phyloP scores from a whole-genome alignment of 371 early-diverging fungal species.

The Umbelopsis sp. region DNA sequence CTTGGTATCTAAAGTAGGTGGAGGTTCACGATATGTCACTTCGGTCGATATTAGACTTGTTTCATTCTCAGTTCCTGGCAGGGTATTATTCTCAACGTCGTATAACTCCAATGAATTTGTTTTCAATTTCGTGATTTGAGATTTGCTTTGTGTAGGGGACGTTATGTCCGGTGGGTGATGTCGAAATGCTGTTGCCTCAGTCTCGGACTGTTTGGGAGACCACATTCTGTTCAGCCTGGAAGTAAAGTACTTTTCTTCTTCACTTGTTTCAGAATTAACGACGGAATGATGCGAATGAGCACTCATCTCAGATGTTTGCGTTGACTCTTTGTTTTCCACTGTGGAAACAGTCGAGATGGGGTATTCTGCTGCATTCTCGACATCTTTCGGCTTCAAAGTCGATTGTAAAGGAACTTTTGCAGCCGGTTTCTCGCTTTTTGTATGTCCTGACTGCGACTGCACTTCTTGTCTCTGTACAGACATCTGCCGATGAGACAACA shows the following conservation, averaged over 20 bases:
- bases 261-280: slow-evolving; percentile 1
- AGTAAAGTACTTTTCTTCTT: slow-evolving; percentile 26
- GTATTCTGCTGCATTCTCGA: background rate
- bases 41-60: background rate
- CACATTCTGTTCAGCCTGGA: slow-evolving; percentile 24
- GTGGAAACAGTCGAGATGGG: too few species aligned
- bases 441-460: too few species aligned
- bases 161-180: slow-evolving; percentile 26
- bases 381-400: background rate
- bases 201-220: slow-evolving; percentile 17
- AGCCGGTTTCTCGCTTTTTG: too few species aligned
- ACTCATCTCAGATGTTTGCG: background rate
- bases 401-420: too few species aligned
- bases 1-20: slow-evolving; percentile 24
- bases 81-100: background rate
- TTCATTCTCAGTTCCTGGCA: background rate
- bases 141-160: slow-evolving; percentile 24
- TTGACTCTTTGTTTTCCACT: background rate
- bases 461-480: too few species aligned
- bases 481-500: too few species aligned
- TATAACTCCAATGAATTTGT: background rate
- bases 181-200: background rate
- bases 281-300: background rate
- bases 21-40: slow-evolving; percentile 26
- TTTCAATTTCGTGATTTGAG: background rate